These are phyloP conservation scores for Scleroderma bovista DNA, from an alignment of 768 basidiomycete species.

Conservation along the genomic window DNA sequence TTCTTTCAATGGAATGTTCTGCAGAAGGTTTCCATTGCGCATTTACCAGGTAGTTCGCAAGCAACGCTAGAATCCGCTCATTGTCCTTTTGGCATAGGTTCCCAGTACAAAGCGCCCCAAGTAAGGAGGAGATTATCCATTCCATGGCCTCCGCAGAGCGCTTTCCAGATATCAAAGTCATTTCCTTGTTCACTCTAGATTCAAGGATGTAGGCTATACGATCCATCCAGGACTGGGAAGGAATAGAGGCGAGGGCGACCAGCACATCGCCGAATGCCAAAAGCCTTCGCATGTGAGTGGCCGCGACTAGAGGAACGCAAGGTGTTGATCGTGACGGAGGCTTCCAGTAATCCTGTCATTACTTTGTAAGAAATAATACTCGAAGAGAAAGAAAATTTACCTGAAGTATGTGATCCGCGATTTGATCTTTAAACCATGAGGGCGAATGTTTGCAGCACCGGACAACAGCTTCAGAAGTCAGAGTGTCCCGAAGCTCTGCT, in stretches of 20 bases:
- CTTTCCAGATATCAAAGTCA: constrained; percentile 33
- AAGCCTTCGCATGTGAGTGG: constrained; percentile 46
- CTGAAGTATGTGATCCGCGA: constrained; percentile 45
- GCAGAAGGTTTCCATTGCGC: constrained; percentile 38
- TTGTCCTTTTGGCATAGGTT: background rate
- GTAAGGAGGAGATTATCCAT: constrained; percentile 36
- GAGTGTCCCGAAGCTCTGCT: constrained; percentile 36
- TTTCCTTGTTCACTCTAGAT: constrained; percentile 45
- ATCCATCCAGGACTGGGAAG: constrained; percentile 17
- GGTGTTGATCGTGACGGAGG: background rate
- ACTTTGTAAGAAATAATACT: background rate
- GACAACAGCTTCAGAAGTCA: constrained; percentile 37
- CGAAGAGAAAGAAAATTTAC: constrained; percentile 23
- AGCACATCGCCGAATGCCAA: constrained; percentile 24
- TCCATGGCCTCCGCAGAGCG: constrained; percentile 32
- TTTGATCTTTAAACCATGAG: constrained; percentile 42
- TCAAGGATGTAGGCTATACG: constrained; percentile 36
- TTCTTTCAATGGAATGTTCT: constrained; percentile 34
- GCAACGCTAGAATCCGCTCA: background rate
- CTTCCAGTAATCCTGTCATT: constrained; percentile 49
- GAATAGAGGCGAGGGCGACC: background rate
- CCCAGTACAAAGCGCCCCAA: constrained; percentile 34
- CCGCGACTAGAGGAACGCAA: constrained; percentile 33
- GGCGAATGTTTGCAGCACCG: constrained; percentile 46
- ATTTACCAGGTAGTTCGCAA: constrained; percentile 1